These are phyloP conservation scores for Paraconiothyrium sp. DNA, from an alignment of 2,329 filamentous ascomycete genomes.

Conservation along the genomic window DNA sequence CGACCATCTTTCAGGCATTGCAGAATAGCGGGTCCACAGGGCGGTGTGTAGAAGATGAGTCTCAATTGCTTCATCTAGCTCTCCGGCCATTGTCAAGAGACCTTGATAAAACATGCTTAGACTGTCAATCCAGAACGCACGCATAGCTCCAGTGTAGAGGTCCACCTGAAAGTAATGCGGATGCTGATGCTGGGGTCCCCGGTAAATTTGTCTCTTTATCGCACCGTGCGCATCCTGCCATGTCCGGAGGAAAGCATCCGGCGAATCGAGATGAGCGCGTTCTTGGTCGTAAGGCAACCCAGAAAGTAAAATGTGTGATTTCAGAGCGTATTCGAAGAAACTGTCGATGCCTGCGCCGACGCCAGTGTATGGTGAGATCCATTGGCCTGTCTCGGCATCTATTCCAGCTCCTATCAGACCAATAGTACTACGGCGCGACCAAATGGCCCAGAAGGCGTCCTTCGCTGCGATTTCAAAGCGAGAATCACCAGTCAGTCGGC, in stretches of 20 bases:
- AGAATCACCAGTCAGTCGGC: conserved; percentile 82
- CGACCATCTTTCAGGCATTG: conserved; percentile 93
- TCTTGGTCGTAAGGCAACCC: conserved; percentile 61
- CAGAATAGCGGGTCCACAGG: conserved; percentile 94
- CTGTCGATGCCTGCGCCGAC: conserved; percentile 97
- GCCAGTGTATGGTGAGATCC: conserved; percentile 89
- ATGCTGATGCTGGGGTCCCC: conserved; percentile 76
- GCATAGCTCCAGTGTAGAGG: conserved; percentile 83
- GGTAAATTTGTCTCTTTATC: conserved; percentile 91
- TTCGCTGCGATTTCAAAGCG: conserved; percentile 93
- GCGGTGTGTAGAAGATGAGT: conserved; percentile 91
- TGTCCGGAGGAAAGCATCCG: conserved; percentile 80
- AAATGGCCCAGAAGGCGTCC: conserved; percentile 96
- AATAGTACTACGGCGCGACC: conserved; percentile 84
- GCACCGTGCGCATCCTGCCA: conserved; percentile 89
- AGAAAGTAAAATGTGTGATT: conserved; percentile 90
- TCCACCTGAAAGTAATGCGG: conserved; percentile 95
- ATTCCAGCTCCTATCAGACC: conserved; percentile 91
- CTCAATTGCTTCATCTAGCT: conserved; percentile 89
- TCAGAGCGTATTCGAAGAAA: conserved; percentile 98
- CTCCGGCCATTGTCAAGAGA: conserved; percentile 82
- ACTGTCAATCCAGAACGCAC: conserved; percentile 95
- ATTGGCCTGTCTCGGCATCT: conserved; percentile 88
- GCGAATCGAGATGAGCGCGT: conserved; percentile 70
- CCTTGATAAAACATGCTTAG: conserved; percentile 95